Evolutionary conservation across 179 eudicot species (phyloP), one percentile per base, ranked within the genome.

Genomic region (Beta macrorhiza): DNA sequence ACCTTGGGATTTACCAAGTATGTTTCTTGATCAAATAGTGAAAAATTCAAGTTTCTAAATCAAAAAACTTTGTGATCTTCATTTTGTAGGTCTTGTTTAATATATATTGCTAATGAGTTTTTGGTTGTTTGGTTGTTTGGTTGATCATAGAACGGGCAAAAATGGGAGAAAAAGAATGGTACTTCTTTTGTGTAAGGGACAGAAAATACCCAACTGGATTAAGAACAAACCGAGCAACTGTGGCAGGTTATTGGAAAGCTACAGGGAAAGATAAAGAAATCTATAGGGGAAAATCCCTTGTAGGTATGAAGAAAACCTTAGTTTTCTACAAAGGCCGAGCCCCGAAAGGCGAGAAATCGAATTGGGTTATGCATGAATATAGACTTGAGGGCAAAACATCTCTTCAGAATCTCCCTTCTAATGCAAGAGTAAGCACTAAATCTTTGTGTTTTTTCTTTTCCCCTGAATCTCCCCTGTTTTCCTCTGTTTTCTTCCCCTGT

Each of bases 111-210:
- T 72, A 19, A 71, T 64, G 44, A 11, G 1, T 74, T 16, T 56
- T 6, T 8, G 55, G 44, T 1, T 32, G 47, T 56, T 6, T 8
- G 55, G 44, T 1, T 32, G 47, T 44, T 42, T 75, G 49, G 12
- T 75, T 65, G 49, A 84, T 68, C 14, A 45, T 61, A 93, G 99
- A 87, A 82, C 82, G 80, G 81, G 99, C 99, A 20, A 96, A 92
- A 89, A 86, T 96, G 91, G 99, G 98, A 16, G 99, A 89, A 72
- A 92, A 94, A 9, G 97, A 92, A 84, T 96, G 98, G 97, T 96
- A 96, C 49, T 96, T 96, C 78, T 96, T 94, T 83, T 90, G 97
- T 78, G 79, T 90, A 78, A 90, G 94, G 67, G 99, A 96, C 78
- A 92, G 94, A 57, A 96, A 96, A 76, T 96, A 96, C 85, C 99